Conservation (phyloP, 306 rosid genomes). For the Castanea sativa region DNA sequence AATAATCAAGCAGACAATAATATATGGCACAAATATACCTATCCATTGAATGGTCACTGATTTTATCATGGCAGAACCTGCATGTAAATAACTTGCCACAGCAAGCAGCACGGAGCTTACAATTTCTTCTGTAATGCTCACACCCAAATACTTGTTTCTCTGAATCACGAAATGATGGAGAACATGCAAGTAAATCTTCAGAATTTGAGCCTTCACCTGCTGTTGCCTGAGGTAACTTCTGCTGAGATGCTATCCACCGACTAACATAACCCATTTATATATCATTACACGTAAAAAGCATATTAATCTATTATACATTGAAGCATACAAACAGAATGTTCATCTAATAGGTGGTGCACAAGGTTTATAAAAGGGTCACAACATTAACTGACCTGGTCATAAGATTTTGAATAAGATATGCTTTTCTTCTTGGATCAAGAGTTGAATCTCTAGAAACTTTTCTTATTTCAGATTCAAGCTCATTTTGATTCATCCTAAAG, state of each 20-base stretch:
- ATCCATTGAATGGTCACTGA: constrained; percentile 79
- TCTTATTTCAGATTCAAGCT: constrained; percentile 53
- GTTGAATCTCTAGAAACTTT: constrained; percentile 62
- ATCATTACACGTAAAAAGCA: constrained; percentile 19
- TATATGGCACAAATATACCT: constrained; percentile 40
- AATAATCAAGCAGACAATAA: background rate
- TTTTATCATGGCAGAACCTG: constrained; percentile 77
- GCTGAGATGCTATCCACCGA: constrained; percentile 79
- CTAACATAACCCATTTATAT: constrained; percentile 22
- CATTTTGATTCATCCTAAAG: constrained; percentile 51
- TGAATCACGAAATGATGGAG: constrained; percentile 45
- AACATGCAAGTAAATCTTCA: constrained; percentile 41
- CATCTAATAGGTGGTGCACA: constrained; percentile 1
- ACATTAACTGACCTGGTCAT: constrained; percentile 42
- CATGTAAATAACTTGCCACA: constrained; percentile 69
- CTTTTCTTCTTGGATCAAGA: constrained; percentile 80
- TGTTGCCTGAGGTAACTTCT: constrained; percentile 54
- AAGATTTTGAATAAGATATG: constrained; percentile 50
- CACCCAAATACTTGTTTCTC: constrained; percentile 58
- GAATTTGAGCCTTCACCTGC: constrained; percentile 41
- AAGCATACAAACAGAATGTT: constrained; percentile 2
- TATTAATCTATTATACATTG: constrained; percentile 16
- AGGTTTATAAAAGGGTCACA: background rate
- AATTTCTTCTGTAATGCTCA: constrained; percentile 74
- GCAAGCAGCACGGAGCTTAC: constrained; percentile 79